phyloP scores from a whole-genome alignment of 2,329 filamentous ascomycete species.

The Ustulina deusta region DNA sequence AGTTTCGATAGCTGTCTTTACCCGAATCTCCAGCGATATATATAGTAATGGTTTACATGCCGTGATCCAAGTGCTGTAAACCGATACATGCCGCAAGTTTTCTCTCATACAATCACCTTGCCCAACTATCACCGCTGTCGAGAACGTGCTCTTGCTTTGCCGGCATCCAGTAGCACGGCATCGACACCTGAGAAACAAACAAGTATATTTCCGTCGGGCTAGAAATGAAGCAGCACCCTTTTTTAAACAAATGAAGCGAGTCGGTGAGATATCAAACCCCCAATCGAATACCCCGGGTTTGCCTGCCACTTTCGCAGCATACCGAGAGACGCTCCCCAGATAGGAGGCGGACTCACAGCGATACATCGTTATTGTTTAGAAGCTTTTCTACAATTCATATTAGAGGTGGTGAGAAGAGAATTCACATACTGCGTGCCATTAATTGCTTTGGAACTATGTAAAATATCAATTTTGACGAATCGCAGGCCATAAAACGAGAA shows the following conservation, averaged over 20 bases:
- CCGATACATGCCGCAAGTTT: not conserved
- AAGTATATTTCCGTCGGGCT: not conserved
- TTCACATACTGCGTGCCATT: no score
- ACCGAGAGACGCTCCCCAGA: not conserved
- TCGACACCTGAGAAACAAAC: not conserved
- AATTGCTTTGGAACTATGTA: no score
- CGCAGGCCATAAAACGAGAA: no score
- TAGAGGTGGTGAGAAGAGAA: no score
- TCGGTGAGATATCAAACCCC: not conserved
- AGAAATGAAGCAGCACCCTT: not conserved
- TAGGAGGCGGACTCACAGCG: no score
- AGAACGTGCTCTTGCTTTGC: not conserved
- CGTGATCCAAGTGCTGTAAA: not conserved
- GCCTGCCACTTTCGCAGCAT: not conserved
- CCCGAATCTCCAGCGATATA: not conserved
- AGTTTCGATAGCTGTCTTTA: no score
- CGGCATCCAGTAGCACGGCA: not conserved
- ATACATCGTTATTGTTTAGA: no score
- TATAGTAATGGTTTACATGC: not conserved
- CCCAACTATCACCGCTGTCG: not conserved
- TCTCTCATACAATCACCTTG: not conserved
- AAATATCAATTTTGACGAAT: no score
- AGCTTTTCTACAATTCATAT: no score
- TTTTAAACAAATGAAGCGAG: not conserved
- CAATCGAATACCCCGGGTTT: not conserved